Base-by-base conservation (phyloP, 352 stramenopile genomes). In the Thalassiosira exigua region DNA sequence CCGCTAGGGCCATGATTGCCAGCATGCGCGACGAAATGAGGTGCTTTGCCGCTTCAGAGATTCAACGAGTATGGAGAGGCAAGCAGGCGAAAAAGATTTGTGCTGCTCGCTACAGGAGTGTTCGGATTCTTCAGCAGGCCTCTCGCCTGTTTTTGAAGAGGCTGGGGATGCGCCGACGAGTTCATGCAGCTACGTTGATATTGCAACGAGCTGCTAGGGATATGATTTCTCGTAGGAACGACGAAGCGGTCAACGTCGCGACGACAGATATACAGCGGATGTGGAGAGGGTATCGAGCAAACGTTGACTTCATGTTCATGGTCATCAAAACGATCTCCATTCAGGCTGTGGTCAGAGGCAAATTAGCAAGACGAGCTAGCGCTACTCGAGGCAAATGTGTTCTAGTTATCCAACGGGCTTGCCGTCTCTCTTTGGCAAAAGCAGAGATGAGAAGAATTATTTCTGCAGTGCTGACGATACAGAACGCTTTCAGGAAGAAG, bases 31-130 rank as follows among this genome's bases (percentile, higher is more conserved):
- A 53, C 11, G 19, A 53, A 21, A 19, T 19, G 11, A 52, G 67
- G 32, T 29, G 72, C 30, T 64, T 56, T 27, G 81, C 87, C 22
- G 73, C 86, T 3, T 53, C 64, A 0, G 84, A 68, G 39, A 86
- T 92, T 57, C 86, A 92, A 44, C 88, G 85, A 33, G 83, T 73
- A 12, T 92, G 82, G 82, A 52, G 83, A 64, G 86, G 86, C 19
- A 81, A 83, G 53, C n/a, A 21, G 58, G 57, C 57, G 32, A 64
- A 90, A n/a, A n/a, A n/a, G n/a, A n/a, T n/a, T n/a, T n/a, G n/a
- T n/a, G n/a, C n/a, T n/a, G n/a, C n/a, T n/a, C n/a, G n/a, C n/a
- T n/a, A n/a, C n/a, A n/a, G n/a, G n/a, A n/a, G n/a, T n/a, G n/a
- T n/a, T n/a, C n/a, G n/a, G n/a, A n/a, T n/a, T n/a, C n/a, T n/a